These are phyloP conservation scores for Didymella sp. DNA, from an alignment of 2,329 filamentous ascomycete species.

Conservation along the genomic window DNA sequence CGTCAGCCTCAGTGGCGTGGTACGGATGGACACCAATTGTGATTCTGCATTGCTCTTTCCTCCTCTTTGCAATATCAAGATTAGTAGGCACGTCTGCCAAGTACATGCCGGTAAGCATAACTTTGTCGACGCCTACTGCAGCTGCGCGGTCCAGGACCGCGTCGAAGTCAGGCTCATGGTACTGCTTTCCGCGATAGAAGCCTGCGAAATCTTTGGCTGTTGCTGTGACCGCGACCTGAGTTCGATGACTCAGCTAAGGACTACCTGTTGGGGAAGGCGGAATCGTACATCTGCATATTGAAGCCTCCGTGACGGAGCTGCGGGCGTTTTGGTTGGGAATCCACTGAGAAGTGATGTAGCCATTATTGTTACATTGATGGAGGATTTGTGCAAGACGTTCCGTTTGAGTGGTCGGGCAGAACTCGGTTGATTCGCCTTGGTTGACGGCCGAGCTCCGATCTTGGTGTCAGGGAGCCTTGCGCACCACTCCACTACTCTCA, in stretches of 20 bases:
- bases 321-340: constrained; percentile 4
- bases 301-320: constrained; percentile 6
- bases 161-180: constrained; percentile 56
- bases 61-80: constrained; percentile 27
- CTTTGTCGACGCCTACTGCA: constrained; percentile 52
- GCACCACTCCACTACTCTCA: too few relatives aligned
- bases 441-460: not conserved
- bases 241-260: constrained; percentile 4
- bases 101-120: constrained; percentile 51
- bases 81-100: constrained; percentile 51
- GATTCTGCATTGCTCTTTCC: constrained; percentile 49
- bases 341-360: constrained; percentile 5
- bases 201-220: constrained; percentile 57
- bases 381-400: not conserved
- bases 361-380: not conserved
- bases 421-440: not conserved
- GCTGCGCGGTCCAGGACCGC: constrained; percentile 53
- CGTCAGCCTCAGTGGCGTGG: constrained; percentile 56
- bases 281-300: constrained; percentile 19
- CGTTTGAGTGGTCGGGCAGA: not conserved
- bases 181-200: constrained; percentile 59
- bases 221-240: constrained; percentile 44
- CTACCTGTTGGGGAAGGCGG: not conserved
- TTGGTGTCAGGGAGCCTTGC: not conserved
- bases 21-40: constrained; percentile 62